Percentiles rank a stretch among this genome's conserved stretches.
These are phyloP conservation scores for Euclidium syriacum DNA, from an alignment of 345 rosid species.

Conservation along the genomic window DNA sequence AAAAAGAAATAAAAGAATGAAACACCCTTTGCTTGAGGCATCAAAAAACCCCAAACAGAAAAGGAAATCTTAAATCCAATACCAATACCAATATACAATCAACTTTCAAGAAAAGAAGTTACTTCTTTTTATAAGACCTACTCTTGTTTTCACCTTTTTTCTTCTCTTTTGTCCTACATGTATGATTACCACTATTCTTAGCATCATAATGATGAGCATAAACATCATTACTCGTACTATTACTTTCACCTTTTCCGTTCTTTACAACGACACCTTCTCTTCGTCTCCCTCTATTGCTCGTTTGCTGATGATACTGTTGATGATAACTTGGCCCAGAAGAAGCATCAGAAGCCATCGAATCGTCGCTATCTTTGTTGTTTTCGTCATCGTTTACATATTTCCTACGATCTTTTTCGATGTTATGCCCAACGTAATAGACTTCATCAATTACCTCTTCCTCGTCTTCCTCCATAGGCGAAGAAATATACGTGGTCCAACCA, in stretches of 20 bases:
- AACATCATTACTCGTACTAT: constrained; percentile 7
- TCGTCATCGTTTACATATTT: constrained; percentile 2
- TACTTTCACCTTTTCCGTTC: constrained; percentile 12
- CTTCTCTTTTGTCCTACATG: constrained; percentile 7
- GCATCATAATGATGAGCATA: neutral
- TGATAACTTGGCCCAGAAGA: constrained; percentile 49
- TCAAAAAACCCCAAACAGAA: constrained; percentile 2
- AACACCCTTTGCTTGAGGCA: constrained; percentile 5
- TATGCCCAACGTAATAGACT: constrained; percentile 13
- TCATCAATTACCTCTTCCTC: constrained; percentile 21
- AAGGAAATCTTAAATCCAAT: neutral
- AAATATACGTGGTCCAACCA: constrained; percentile 62
- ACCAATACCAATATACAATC: constrained; percentile 1
- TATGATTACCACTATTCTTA: constrained; percentile 5
- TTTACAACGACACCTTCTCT: constrained; percentile 1
- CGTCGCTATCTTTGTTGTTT: constrained; percentile 42
- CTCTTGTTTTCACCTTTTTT: constrained; percentile 5
- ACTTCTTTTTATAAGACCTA: constrained; percentile 13
- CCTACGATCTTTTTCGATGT: neutral
- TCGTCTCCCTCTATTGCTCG: neutral
- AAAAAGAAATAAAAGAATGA: neutral
- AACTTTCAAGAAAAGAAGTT: neutral
- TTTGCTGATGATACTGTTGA: neutral
- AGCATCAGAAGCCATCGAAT: constrained; percentile 72
- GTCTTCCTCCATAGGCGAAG: constrained; percentile 51